Evolutionary conservation across 176 grass and related monocot genomes (phyloP).

Genomic region (Avena eriantha): DNA sequence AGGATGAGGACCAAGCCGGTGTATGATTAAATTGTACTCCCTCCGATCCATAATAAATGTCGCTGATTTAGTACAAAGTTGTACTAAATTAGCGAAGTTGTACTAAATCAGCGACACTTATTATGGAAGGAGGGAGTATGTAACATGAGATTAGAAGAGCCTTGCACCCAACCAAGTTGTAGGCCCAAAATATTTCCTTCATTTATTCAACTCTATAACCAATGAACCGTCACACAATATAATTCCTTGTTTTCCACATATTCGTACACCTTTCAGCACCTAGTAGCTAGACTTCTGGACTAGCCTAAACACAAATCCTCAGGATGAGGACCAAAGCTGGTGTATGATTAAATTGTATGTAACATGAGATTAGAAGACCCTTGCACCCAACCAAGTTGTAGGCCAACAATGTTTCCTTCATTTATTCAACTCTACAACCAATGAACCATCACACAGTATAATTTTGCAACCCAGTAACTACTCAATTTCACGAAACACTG

Average conservation of each 20-base stretch:
- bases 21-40: neutral
- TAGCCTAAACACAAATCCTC: neutral
- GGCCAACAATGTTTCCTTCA: neutral
- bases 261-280: neutral
- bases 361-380: neutral
- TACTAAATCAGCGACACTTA: too few relatives aligned
- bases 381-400: neutral
- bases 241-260: too few relatives aligned
- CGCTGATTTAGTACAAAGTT: too few relatives aligned
- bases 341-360: neutral
- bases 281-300: neutral
- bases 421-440: constrained; percentile 4
- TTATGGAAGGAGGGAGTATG: neutral
- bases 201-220: neutral
- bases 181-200: neutral
- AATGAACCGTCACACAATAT: neutral
- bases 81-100: too few relatives aligned
- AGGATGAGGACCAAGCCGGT: neutral
- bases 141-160: neutral
- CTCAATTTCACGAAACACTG: neutral
- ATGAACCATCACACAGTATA: neutral
- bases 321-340: neutral
- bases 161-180: neutral
- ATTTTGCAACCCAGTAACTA: neutral
- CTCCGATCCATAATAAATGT: too few relatives aligned